phyloP scores from a whole-genome alignment of 1,284 basidiomycete species.

The Rhodotorula sp. region DNA sequence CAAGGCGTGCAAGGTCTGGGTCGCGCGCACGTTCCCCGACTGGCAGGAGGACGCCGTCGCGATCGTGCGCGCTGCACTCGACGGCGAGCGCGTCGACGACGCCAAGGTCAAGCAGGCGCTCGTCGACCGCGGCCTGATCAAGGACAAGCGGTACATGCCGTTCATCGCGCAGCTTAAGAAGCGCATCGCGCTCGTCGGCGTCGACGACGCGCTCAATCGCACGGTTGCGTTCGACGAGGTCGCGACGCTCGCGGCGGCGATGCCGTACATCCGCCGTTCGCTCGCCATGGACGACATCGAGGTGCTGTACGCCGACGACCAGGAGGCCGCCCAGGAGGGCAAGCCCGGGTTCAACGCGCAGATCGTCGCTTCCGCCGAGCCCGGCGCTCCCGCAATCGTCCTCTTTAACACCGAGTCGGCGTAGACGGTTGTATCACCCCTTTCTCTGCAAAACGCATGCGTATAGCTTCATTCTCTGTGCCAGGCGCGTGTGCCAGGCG shows the following conservation, averaged over 20 bases:
- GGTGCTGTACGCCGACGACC: constrained; percentile 71
- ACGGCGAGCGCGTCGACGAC: constrained; percentile 71
- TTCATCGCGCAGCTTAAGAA: constrained; percentile 88
- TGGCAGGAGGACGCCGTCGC: constrained; percentile 89
- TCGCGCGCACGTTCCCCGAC: constrained; percentile 85
- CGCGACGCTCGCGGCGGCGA: constrained; percentile 69
- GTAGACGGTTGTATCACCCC: neutral
- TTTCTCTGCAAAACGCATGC: neutral
- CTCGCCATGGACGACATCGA: constrained; percentile 73
- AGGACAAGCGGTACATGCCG: constrained; percentile 96
- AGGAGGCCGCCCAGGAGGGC: constrained; percentile 49
- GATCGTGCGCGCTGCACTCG: constrained; percentile 70
- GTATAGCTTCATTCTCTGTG: neutral
- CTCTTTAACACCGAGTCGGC: constrained; percentile 30
- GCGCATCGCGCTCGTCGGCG: constrained; percentile 77
- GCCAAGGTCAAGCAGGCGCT: constrained; percentile 72
- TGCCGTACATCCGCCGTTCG: constrained; percentile 82
- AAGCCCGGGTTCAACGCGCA: constrained; percentile 60
- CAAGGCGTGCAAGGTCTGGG: constrained; percentile 83
- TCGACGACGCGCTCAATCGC: constrained; percentile 80
- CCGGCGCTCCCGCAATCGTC: constrained; percentile 68
- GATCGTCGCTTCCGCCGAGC: constrained; percentile 83
- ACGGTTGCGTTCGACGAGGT: constrained; percentile 82
- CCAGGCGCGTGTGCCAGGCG: too few species aligned
- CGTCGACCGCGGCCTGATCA: constrained; percentile 76